Conservation (phyloP, 2,329 filamentous ascomycete species). For the Cladosporium sp. region DNA sequence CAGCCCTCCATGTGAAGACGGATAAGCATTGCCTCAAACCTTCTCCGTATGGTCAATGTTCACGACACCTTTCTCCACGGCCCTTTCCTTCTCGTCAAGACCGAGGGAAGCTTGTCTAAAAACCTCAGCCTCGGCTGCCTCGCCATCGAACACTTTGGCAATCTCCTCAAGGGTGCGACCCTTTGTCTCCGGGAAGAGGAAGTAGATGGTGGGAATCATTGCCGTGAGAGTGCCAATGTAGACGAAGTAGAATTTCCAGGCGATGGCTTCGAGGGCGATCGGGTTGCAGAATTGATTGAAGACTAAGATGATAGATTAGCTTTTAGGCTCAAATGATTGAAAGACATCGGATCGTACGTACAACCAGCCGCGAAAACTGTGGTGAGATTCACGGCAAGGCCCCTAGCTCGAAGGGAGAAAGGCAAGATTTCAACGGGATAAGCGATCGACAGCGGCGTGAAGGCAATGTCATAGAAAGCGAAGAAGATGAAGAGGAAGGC, state of each 20-base stretch:
- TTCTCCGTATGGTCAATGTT: slow-evolving; percentile 16
- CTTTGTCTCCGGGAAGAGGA: slow-evolving; percentile 30
- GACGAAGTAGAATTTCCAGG: slow-evolving; percentile 50
- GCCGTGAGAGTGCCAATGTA: slow-evolving; percentile 40
- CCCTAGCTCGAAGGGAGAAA: slow-evolving; percentile 34
- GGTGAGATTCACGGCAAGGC: slow-evolving; percentile 30
- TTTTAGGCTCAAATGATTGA: background rate
- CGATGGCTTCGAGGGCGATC: slow-evolving; percentile 42
- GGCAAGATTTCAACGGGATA: slow-evolving; percentile 42
- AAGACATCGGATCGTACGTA: background rate
- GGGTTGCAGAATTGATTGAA: slow-evolving; percentile 48
- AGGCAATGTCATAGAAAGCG: slow-evolving; percentile 45
- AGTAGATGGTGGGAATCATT: slow-evolving; percentile 30
- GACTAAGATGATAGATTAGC: background rate
- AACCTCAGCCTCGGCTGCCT: slow-evolving; percentile 8
- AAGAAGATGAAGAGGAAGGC: slow-evolving; percentile 50
- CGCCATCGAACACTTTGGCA: slow-evolving; percentile 45
- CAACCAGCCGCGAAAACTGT: slow-evolving; percentile 12
- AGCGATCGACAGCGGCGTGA: slow-evolving; percentile 37
- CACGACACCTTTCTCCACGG: background rate
- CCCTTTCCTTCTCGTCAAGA: background rate
- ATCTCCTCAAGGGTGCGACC: slow-evolving; percentile 45
- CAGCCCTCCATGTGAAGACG: background rate
- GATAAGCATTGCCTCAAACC: slow-evolving; percentile 1
- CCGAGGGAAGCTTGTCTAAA: slow-evolving; percentile 10